Percentiles rank a stretch among this genome's conserved stretches.
Evolutionary conservation across 306 rosid species (phyloP).

Genomic region (Cucurbita moschata): DNA sequence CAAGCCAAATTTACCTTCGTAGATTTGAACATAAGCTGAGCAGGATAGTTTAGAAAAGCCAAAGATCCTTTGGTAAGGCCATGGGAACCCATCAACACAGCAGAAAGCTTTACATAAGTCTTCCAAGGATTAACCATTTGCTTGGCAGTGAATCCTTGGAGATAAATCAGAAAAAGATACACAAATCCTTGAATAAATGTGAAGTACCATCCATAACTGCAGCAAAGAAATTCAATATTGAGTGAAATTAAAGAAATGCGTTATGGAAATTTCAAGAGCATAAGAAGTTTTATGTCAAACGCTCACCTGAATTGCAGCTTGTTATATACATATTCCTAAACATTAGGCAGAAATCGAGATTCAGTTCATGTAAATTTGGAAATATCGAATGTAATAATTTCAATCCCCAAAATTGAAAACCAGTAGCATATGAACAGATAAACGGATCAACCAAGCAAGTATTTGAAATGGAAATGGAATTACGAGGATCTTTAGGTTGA

Average conservation of each 20-base stretch:
- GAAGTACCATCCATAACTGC: slow-evolving; percentile 99
- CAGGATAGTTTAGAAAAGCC: slow-evolving; percentile 95
- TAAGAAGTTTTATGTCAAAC: not conserved
- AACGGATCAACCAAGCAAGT: not conserved
- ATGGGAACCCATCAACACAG: slow-evolving; percentile 90
- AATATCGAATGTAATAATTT: not conserved
- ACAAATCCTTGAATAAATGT: slow-evolving; percentile 95
- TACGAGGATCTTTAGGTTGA: not conserved
- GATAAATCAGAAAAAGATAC: slow-evolving; percentile 65
- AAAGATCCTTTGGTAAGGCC: slow-evolving; percentile 93
- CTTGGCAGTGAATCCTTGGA: slow-evolving; percentile 87
- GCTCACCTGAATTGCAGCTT: slow-evolving; percentile 66
- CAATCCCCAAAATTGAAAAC: not conserved
- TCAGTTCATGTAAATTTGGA: not conserved
- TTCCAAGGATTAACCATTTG: slow-evolving; percentile 99
- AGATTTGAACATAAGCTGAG: slow-evolving; percentile 98
- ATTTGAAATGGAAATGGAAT: not conserved
- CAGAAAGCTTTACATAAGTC: slow-evolving; percentile 91
- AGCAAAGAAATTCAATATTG: not conserved
- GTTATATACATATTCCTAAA: slow-evolving; percentile 94
- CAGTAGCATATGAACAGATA: not conserved
- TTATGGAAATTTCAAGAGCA: not conserved
- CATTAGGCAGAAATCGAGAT: slow-evolving; percentile 3
- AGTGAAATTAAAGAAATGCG: not conserved
- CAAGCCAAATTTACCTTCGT: slow-evolving; percentile 44